A percentile compares a stretch with the other conserved stretches of the same genome.
Evolutionary conservation across 1,139 yeast genomes (phyloP).

Genomic region (Yamadazyma aaseri): DNA sequence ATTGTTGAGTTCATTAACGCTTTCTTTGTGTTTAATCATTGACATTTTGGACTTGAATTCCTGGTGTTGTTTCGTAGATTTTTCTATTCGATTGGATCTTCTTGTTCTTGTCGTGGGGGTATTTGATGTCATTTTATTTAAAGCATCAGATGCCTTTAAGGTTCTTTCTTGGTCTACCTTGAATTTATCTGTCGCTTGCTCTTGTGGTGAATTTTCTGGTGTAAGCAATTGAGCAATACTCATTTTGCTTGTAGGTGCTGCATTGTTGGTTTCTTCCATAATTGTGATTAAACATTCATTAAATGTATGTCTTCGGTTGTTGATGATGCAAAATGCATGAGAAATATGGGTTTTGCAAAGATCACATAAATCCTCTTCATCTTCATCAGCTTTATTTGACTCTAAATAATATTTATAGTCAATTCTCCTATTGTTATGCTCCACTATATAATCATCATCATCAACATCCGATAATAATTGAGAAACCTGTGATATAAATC

Average conservation of each 20-base stretch:
- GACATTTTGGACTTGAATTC: constrained; percentile 13
- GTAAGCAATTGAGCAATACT: constrained; percentile 28
- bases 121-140: constrained; percentile 4
- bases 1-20: constrained; percentile 22
- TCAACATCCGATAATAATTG: constrained; percentile 4
- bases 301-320: constrained; percentile 28
- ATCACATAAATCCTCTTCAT: constrained; percentile 41
- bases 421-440: constrained; percentile 4
- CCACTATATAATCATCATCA: constrained; percentile 6
- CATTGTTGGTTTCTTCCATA: constrained; percentile 12
- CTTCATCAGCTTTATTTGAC: constrained; percentile 21
- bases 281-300: constrained; percentile 4
- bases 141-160: constrained; percentile 5
- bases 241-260: constrained; percentile 6
- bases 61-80: constrained; percentile 5
- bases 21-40: constrained; percentile 11
- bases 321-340: constrained; percentile 36
- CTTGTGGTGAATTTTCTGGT: constrained; percentile 38
- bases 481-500: constrained; percentile 18
- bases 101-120: constrained; percentile 1
- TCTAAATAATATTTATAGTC: constrained; percentile 15
- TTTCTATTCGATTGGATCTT: constrained; percentile 10
- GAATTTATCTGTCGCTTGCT: constrained; percentile 11
- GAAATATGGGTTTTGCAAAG: constrained; percentile 39
- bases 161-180: constrained; percentile 3